Evolutionary conservation across 352 stramenopile genomes (phyloP).

Genomic region (Phytophthora boehmeriae): DNA sequence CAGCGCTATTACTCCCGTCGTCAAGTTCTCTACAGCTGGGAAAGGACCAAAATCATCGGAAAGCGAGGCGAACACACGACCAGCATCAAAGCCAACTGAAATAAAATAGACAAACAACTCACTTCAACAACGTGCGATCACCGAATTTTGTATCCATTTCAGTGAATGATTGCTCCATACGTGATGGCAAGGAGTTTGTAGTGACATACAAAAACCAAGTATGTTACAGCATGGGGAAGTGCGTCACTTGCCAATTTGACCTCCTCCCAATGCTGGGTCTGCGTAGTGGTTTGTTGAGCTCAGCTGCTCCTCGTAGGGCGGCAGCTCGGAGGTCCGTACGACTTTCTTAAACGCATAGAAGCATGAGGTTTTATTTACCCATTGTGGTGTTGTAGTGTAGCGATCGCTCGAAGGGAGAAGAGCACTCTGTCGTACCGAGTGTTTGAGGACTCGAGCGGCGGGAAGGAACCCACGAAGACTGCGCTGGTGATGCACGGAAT

Average conservation of each 20-base stretch:
- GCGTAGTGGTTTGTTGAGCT: conserved; percentile 12
- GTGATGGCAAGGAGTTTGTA: conserved; percentile 4
- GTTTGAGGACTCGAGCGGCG: conserved; percentile 53
- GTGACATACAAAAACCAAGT: not conserved
- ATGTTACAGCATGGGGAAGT: not conserved
- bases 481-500: conserved; percentile 84
- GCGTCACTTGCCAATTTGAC: conserved; percentile 14
- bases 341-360: not conserved
- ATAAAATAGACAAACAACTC: not conserved
- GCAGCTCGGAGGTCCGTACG: conserved; percentile 26
- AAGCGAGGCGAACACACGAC: conserved; percentile 4
- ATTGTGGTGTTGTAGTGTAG: conserved; percentile 7
- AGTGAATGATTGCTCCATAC: conserved; percentile 25
- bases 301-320: conserved; percentile 13
- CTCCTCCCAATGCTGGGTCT: conserved; percentile 14
- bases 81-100: not conserved
- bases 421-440: conserved; percentile 70
- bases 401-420: conserved; percentile 33
- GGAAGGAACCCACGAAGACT: conserved; percentile 55
- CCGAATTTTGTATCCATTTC: conserved; percentile 22
- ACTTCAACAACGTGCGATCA: conserved; percentile 12
- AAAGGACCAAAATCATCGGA: conserved; percentile 11
- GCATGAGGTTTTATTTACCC: not conserved
- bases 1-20: conserved; percentile 21
- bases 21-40: conserved; percentile 3